phyloP scores from a whole-genome alignment of 202 grass and related monocot species.

The Digitaria exilis region DNA sequence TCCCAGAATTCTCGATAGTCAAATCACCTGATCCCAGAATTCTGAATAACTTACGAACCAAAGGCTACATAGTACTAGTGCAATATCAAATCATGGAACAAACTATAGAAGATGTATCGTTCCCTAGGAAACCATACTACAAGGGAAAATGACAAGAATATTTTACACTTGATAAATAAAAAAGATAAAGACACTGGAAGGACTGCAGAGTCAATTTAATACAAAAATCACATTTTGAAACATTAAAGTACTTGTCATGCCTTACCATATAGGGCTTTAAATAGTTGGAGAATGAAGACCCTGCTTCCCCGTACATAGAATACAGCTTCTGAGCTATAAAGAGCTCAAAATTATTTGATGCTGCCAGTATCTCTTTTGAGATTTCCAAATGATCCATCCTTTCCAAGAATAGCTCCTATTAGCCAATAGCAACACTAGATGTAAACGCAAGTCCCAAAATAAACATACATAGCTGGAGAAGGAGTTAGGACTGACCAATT shows the following conservation, averaged over 20 bases:
- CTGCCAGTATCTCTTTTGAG: constrained; percentile 65
- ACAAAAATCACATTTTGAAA: background rate
- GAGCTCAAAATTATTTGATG: constrained; percentile 73
- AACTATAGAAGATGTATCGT: constrained; percentile 18
- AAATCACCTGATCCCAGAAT: too few species aligned
- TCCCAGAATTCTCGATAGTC: too few species aligned
- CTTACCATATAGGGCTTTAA: constrained; percentile 77
- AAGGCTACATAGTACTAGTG: constrained; percentile 6
- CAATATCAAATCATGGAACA: background rate
- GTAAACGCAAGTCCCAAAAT: constrained; percentile 3
- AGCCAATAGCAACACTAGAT: constrained; percentile 39
- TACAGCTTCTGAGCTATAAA: constrained; percentile 66
- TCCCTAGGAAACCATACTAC: background rate
- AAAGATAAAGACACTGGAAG: background rate
- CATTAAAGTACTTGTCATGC: constrained; percentile 21
- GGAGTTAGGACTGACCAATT: constrained; percentile 66
- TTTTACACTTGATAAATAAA: too few species aligned
- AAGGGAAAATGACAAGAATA: background rate
- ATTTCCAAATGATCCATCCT: constrained; percentile 46
- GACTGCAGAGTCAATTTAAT: background rate
- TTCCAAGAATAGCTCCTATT: constrained; percentile 78
- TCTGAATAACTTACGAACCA: constrained; percentile 6
- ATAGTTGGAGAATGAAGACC: constrained; percentile 51
- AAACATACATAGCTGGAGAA: constrained; percentile 31
- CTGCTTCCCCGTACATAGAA: constrained; percentile 46